Percentiles rank a stretch among this genome's conserved stretches.
These are phyloP conservation scores for Globisporangium polare DNA, from an alignment of 352 stramenopile species.

Conservation along the genomic window DNA sequence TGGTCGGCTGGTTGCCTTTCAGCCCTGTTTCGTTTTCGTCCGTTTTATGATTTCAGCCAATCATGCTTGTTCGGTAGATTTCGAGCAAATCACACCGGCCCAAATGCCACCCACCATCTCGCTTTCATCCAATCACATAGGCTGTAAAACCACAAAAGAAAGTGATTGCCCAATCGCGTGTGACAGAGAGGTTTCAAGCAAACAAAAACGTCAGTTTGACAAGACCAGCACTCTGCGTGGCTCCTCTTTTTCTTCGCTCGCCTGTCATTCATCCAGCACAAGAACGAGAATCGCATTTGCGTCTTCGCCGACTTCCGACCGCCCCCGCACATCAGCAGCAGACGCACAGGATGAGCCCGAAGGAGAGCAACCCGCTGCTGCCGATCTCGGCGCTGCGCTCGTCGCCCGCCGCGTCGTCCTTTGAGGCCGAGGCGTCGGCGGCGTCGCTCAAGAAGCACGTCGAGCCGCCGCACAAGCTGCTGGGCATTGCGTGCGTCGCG, in stretches of 20 bases:
- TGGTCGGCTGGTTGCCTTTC: neutral
- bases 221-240: conserved; percentile 2
- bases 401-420: neutral
- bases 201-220: conserved; percentile 1
- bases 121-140: neutral
- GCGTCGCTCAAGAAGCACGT: neutral
- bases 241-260: neutral
- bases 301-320: neutral
- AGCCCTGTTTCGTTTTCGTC: neutral
- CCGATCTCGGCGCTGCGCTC: conserved; percentile 11
- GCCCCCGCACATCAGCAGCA: neutral
- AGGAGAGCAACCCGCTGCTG: conserved; percentile 9
- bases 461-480: conserved; percentile 36
- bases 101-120: neutral
- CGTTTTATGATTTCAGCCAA: neutral
- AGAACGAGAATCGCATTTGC: neutral
- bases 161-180: too few species aligned
- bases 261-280: neutral
- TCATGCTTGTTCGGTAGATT: neutral
- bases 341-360: conserved; percentile 3
- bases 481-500: conserved; percentile 65
- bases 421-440: neutral
- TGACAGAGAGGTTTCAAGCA: neutral
- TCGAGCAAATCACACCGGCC: neutral
- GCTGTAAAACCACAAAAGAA: neutral